Evolutionary conservation across 371 early-diverging fungal genomes (phyloP).

Genomic region (Saksenaea vasiformis): DNA sequence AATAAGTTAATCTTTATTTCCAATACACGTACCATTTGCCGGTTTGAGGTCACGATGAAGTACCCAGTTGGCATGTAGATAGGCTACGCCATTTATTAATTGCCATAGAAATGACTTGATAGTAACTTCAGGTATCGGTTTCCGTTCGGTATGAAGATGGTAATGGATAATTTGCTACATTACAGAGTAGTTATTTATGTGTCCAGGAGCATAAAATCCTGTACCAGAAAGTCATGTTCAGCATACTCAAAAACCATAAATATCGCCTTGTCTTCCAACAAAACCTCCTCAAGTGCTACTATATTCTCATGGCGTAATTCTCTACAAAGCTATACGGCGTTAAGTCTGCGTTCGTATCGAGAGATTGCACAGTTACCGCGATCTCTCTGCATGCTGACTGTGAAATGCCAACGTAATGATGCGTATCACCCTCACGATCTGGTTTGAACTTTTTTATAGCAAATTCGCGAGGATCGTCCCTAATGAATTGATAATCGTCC

Average conservation of each 20-base stretch:
- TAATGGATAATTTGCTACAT: constrained; percentile 84
- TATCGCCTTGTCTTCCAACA: constrained; percentile 89
- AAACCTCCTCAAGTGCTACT: constrained; percentile 80
- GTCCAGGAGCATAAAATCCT: not conserved
- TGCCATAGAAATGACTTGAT: constrained; percentile 92
- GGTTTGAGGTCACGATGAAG: constrained; percentile 93
- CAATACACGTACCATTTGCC: constrained; percentile 63
- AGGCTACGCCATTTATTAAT: constrained; percentile 87
- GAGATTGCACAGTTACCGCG: constrained; percentile 53
- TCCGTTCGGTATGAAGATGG: constrained; percentile 72
- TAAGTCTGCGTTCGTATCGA: not conserved
- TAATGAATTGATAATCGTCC: constrained; percentile 14
- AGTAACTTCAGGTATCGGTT: constrained; percentile 79
- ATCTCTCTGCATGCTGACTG: constrained; percentile 96
- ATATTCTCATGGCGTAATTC: constrained; percentile 90
- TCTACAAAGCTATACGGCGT: constrained; percentile 67
- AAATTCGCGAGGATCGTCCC: constrained; percentile 64
- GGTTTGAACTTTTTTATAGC: constrained; percentile 96
- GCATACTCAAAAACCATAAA: constrained; percentile 96
- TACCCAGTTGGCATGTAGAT: constrained; percentile 92
- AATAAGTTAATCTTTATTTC: not conserved
- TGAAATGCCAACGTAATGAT: constrained; percentile 83
- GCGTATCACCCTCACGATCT: constrained; percentile 87
- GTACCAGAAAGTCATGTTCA: constrained; percentile 90
- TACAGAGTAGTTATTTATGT: not conserved